These are phyloP conservation scores for Fusarium burgessii DNA, from an alignment of 2,329 filamentous ascomycete genomes.

Conservation along the genomic window DNA sequence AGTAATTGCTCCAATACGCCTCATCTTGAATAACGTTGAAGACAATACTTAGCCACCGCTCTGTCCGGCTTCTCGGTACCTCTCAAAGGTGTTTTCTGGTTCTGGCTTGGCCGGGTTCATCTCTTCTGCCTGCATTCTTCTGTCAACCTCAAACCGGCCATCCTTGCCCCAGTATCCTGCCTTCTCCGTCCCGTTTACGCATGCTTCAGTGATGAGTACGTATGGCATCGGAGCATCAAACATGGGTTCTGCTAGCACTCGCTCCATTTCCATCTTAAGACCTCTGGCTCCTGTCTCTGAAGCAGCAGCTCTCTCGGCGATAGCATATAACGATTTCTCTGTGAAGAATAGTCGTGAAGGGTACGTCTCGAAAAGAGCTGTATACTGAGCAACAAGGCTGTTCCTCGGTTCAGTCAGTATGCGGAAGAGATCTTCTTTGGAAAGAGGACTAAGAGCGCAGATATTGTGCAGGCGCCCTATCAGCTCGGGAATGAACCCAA, in stretches of 20 bases:
- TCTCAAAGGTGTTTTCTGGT: conserved; percentile 53
- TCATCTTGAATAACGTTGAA: neutral
- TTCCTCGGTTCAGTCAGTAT: conserved; percentile 95
- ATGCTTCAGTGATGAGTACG: conserved; percentile 78
- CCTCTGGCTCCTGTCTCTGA: conserved; percentile 81
- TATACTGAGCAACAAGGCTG: conserved; percentile 88
- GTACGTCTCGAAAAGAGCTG: conserved; percentile 82
- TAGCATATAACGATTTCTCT: conserved; percentile 79
- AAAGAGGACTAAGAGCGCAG: conserved; percentile 84
- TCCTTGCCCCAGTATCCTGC: conserved; percentile 76
- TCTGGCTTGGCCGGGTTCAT: conserved; percentile 39
- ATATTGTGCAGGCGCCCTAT: conserved; percentile 94
- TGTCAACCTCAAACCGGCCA: conserved; percentile 75
- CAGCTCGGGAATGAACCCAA: conserved; percentile 94
- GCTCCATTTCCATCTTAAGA: conserved; percentile 84
- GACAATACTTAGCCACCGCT: conserved; percentile 56
- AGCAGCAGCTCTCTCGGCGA: conserved; percentile 75
- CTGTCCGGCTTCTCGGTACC: conserved; percentile 60
- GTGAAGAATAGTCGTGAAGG: conserved; percentile 89
- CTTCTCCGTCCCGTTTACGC: conserved; percentile 72
- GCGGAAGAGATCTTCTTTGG: conserved; percentile 75
- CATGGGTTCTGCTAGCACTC: conserved; percentile 82
- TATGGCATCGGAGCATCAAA: conserved; percentile 83
- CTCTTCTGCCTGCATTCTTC: conserved; percentile 74
- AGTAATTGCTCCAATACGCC: conserved; percentile 31